These are phyloP conservation scores for Tetrahymena elliotti DNA, from an alignment of 73 alveolate genomes.

Conservation along the genomic window DNA sequence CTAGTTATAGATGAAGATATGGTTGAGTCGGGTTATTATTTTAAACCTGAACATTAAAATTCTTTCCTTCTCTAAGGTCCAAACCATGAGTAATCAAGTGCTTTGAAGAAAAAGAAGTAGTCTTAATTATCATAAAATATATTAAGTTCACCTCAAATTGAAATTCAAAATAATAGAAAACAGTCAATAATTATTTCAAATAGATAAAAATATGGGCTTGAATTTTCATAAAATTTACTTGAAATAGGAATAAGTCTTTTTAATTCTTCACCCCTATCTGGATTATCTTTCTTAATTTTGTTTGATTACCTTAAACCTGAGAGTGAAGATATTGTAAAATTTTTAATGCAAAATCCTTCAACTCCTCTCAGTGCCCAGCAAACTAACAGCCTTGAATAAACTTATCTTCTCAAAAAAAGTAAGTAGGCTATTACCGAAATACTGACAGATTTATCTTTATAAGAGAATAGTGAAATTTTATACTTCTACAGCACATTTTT, in stretches of 20 bases:
- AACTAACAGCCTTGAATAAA: neutral
- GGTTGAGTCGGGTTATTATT: neutral
- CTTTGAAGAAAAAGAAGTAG: neutral
- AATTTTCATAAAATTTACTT: neutral
- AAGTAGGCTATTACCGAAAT: neutral
- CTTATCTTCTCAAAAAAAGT: neutral
- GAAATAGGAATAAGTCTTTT: neutral
- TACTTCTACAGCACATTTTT: neutral
- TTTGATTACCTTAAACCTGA: neutral
- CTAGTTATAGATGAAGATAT: neutral
- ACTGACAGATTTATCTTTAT: neutral
- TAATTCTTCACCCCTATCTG: neutral
- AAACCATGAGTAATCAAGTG: neutral
- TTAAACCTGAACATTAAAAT: neutral
- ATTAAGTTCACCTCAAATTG: neutral
- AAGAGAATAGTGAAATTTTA: neutral
- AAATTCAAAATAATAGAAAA: neutral
- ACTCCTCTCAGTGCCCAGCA: neutral
- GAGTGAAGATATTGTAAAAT: neutral
- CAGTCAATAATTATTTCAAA: neutral
- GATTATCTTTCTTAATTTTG: neutral
- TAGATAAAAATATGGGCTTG: neutral
- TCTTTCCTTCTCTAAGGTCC: neutral
- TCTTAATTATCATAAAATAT: neutral
- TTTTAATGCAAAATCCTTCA: neutral